Percentiles rank a stretch among this genome's conserved stretches.
Conservation (phyloP, 352 stramenopile species). For the Globisporangium sylvaticum region DNA sequence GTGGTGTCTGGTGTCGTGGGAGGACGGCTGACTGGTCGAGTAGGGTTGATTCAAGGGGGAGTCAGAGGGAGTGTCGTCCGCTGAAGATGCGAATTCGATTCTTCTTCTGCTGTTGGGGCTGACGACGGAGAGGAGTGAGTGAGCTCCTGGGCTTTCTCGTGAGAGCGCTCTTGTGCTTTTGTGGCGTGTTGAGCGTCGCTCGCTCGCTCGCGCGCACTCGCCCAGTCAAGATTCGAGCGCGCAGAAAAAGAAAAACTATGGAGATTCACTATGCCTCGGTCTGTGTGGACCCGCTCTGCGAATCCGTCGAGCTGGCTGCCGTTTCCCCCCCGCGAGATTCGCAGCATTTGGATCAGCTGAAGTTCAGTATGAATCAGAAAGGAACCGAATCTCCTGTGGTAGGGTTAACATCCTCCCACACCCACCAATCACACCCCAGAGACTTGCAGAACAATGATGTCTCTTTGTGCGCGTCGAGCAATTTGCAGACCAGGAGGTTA, state of each 20-base stretch:
- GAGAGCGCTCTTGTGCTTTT: slow-evolving; percentile 14
- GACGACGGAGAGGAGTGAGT: neutral
- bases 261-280: slow-evolving; percentile 24
- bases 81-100: slow-evolving; percentile 12
- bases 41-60: neutral
- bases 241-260: slow-evolving; percentile 57
- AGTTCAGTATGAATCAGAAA: neutral
- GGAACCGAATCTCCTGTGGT: neutral
- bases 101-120: neutral
- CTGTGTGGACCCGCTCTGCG: neutral
- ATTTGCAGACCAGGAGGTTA: neutral
- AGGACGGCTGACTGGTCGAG: neutral
- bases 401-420: neutral
- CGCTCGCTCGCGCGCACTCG: neutral
- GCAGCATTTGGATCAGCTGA: neutral
- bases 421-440: neutral
- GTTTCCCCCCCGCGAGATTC: slow-evolving; percentile 16
- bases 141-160: neutral
- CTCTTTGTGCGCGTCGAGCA: neutral
- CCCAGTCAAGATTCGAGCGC: slow-evolving; percentile 26
- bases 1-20: neutral
- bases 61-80: neutral
- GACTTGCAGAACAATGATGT: neutral
- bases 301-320: slow-evolving; percentile 5
- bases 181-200: slow-evolving; percentile 11